Evolutionary conservation across 2,329 filamentous ascomycete genomes (phyloP), one percentile per base, ranked within the genome.

Genomic region (Penicillium vulpinum): DNA sequence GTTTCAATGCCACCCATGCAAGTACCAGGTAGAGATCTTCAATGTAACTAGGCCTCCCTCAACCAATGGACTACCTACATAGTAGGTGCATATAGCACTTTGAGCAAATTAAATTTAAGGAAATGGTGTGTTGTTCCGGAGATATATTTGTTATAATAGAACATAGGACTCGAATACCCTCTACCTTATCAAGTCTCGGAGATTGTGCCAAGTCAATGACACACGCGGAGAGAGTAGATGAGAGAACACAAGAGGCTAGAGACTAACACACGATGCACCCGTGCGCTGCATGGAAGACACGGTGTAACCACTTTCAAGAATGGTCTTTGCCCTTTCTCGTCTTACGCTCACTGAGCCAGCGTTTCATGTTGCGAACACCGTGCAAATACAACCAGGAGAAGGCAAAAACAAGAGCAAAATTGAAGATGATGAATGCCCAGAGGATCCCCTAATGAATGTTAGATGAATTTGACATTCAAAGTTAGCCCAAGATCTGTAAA

Each of bases 361-460:
- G 64, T 62, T 69, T 75, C 29, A 72, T 48, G 48, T 67, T 61
- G 8, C 64, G 62, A 16, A 68, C 46, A 0, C 75, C 75, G 54
- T 73, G 71, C 7, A 86, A 72, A 68, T 83, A 85, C 2, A 85
- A 59, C 81, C 81, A 85, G 0, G 80, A 82, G 61, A 80, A 78
- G 10, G 76, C 35, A 57, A 83, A 84, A 8, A 85, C 79, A 0
- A 80, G 70, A 0, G 70, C 62, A 55, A 86, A 89, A 60, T 90
- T 89, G 67, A 89, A 89, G 1, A 81, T 68, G 21, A 87, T 83
- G 64, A 83, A 90, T 0, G 77, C 84, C 68, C 80, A 85, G 62
- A 88, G 85, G 50, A 88, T 84, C 2, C 86, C 81, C 74, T 75
- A n/a, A 24, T 1, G 24, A 15, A 46, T 24, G 40, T 52, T 26